Evolutionary conservation across 805 yeast genomes (phyloP).

Genomic region (Kodamaea lidongshanica): DNA sequence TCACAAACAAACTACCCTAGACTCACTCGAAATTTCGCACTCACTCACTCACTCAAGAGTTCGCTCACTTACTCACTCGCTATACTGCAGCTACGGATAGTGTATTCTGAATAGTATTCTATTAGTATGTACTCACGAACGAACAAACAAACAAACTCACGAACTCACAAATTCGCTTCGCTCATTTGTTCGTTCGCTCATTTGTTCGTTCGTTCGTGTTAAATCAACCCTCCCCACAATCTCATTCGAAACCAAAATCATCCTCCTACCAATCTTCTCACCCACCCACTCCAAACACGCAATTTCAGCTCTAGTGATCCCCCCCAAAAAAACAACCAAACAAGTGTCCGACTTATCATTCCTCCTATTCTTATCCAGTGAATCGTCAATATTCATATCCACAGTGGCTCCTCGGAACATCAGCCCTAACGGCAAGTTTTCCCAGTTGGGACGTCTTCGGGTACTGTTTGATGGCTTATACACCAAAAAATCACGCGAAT

Average conservation of each 20-base stretch:
- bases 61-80: no score
- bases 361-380: constrained; percentile 4
- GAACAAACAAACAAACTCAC: no score
- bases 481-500: constrained; percentile 46
- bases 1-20: no score
- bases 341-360: constrained; percentile 16
- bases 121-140: no score
- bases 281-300: constrained; percentile 64
- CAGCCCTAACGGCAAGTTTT: constrained; percentile 33
- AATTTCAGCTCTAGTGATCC: constrained; percentile 79
- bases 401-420: constrained; percentile 37
- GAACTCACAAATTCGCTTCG: no score
- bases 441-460: constrained; percentile 39
- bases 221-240: constrained; percentile 6
- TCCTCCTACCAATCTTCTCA: constrained; percentile 33
- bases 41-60: no score
- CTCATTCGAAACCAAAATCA: constrained; percentile 36
- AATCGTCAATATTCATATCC: constrained; percentile 30
- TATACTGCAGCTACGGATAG: no score
- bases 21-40: no score
- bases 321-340: constrained; percentile 67
- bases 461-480: constrained; percentile 35
- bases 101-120: no score
- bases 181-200: no score
- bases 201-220: no score